Percentiles rank a stretch among this genome's conserved stretches.
These are phyloP conservation scores for Ophiocytium majus DNA, from an alignment of 352 stramenopile species.

Conservation along the genomic window DNA sequence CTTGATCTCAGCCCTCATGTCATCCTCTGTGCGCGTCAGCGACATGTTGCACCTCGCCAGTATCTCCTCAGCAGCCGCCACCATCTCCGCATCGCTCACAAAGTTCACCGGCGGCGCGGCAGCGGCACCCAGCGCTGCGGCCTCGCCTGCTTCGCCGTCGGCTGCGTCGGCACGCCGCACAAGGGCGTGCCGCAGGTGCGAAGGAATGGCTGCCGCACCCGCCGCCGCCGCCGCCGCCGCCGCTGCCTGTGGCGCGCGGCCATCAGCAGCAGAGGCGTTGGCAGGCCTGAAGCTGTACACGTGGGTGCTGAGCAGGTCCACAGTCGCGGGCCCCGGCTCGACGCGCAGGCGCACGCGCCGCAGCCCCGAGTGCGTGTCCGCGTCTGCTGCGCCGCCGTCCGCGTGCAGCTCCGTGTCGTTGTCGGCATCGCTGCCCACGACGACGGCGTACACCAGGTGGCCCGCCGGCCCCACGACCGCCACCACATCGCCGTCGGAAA, in stretches of 20 bases:
- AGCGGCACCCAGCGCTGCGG: background rate
- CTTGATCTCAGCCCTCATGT: background rate
- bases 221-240: too few species aligned
- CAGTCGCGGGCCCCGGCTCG: conserved; percentile 29
- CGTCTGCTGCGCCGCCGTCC: background rate
- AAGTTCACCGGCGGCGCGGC: too few species aligned
- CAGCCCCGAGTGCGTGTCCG: background rate
- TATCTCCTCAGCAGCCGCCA: background rate
- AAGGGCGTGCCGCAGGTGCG: too few species aligned
- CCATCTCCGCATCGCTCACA: background rate
- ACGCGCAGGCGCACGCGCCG: conserved; percentile 25
- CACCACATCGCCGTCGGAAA: conserved; percentile 26
- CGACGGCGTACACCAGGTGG: conserved; percentile 41
- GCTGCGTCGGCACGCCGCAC: too few species aligned
- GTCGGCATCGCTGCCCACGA: conserved; percentile 28
- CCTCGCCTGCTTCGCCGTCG: background rate
- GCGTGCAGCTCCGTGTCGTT: conserved; percentile 20
- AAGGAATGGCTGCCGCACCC: too few species aligned
- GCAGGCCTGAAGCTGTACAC: conserved; percentile 6
- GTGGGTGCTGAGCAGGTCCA: conserved; percentile 42
- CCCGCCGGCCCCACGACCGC: background rate
- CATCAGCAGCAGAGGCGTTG: background rate
- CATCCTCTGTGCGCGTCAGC: background rate
- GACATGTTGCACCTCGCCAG: background rate
- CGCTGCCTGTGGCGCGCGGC: background rate